Conservation (phyloP, 2,329 filamentous ascomycete genomes). For the Dactylella cylindrospora region DNA sequence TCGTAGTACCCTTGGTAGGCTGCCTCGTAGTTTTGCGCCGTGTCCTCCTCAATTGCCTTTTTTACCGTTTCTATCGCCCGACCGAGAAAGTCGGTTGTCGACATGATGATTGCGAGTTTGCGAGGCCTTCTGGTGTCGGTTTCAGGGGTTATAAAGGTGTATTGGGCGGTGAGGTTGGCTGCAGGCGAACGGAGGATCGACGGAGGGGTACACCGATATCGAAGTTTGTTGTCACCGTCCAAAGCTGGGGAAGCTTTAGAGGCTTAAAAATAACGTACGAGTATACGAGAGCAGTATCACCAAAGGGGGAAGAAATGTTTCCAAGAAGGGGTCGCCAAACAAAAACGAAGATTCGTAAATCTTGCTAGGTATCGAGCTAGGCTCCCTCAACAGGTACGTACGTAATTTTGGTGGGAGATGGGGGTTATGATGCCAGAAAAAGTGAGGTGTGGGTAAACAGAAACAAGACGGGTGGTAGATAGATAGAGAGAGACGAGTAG, state of each 20-base stretch:
- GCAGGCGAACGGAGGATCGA: conserved; percentile 1
- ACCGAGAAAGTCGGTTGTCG: conserved; percentile 92
- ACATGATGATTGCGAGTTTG: conserved; percentile 63
- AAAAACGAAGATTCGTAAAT: conserved; percentile 6
- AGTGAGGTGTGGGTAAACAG: conserved; percentile 2
- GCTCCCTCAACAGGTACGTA: conserved; percentile 12
- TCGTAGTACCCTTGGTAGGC: conserved; percentile 96
- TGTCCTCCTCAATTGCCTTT: conserved; percentile 95
- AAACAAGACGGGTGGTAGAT: conserved; percentile 2
- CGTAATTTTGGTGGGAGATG: conserved; percentile 31
- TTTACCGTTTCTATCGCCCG: conserved; percentile 96
- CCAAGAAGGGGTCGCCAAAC: neutral
- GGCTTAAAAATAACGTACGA: neutral
- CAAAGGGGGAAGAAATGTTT: neutral
- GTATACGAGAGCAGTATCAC: neutral
- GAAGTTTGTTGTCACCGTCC: conserved; percentile 4
- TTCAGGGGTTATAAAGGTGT: neutral
- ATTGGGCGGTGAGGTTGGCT: conserved; percentile 12
- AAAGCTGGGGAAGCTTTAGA: neutral
- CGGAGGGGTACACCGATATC: neutral
- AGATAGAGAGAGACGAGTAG: conserved; percentile 5
- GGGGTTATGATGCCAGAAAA: conserved; percentile 7
- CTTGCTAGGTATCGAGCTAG: conserved; percentile 15
- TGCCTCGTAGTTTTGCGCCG: conserved; percentile 92
- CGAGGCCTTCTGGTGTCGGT: neutral